Conservation (phyloP, 495 filamentous ascomycete species). For the Talaromyces borbonicus region DNA sequence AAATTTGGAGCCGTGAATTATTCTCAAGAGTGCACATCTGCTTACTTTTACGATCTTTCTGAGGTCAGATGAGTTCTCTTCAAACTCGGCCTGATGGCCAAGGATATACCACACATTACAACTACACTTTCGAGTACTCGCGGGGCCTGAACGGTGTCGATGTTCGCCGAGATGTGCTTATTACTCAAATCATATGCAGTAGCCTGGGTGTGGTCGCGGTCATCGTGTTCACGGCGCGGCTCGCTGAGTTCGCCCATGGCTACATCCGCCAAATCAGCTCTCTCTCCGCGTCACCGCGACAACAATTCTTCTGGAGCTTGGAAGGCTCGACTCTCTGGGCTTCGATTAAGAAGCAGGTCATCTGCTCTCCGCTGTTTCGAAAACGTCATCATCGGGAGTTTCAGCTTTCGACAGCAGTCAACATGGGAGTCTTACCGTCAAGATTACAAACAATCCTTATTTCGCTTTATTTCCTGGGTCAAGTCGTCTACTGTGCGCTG, state of each 20-base stretch:
- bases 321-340: constrained; percentile 59
- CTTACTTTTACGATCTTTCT: too few species aligned
- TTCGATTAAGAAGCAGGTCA: constrained; percentile 66
- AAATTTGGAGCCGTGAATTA: too few species aligned
- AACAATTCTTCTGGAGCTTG: constrained; percentile 52
- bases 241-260: constrained; percentile 52
- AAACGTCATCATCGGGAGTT: constrained; percentile 86
- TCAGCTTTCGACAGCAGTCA: constrained; percentile 74
- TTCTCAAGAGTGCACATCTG: too few species aligned
- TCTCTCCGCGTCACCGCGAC: constrained; percentile 36
- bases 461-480: constrained; percentile 58
- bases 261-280: constrained; percentile 64
- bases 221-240: constrained; percentile 44
- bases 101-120: constrained; percentile 26
- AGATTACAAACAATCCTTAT: constrained; percentile 75
- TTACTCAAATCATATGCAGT: constrained; percentile 33
- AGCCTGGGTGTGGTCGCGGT: constrained; percentile 40
- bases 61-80: constrained; percentile 27
- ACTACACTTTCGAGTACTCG: constrained; percentile 37
- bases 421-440: constrained; percentile 81
- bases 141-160: constrained; percentile 34
- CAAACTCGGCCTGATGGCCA: constrained; percentile 21
- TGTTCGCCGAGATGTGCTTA: constrained; percentile 32
- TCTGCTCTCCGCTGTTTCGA: constrained; percentile 71
- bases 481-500: constrained; percentile 70